Evolutionary conservation across 352 stramenopile genomes (phyloP).

Genomic region (Globisporangium camurandrum): DNA sequence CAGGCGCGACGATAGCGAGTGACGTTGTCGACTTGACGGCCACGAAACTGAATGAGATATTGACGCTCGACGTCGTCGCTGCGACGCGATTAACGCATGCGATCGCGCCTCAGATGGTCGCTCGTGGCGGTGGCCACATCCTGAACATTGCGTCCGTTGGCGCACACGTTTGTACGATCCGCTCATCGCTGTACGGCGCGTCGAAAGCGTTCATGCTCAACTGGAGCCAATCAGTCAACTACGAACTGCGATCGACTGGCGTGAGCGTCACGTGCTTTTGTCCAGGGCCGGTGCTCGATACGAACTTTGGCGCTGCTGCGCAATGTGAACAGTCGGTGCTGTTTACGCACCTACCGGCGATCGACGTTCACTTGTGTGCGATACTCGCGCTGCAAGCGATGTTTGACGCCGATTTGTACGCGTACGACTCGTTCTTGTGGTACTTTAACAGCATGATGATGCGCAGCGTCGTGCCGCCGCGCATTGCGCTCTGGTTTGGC

Average conservation of each 20-base stretch:
- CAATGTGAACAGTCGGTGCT: slow-evolving; percentile 35
- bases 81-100: slow-evolving; percentile 51
- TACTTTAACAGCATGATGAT: slow-evolving; percentile 23
- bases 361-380: slow-evolving; percentile 33
- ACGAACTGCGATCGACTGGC: slow-evolving; percentile 64
- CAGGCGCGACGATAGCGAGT: slow-evolving; percentile 29
- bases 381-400: slow-evolving; percentile 35
- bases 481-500: slow-evolving; percentile 26
- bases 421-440: slow-evolving; percentile 47
- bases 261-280: slow-evolving; percentile 78
- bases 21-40: slow-evolving; percentile 33
- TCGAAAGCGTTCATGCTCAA: slow-evolving; percentile 69
- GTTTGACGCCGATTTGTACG: slow-evolving; percentile 33
- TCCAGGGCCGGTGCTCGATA: slow-evolving; percentile 53
- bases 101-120: slow-evolving; percentile 68
- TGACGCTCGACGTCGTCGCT: slow-evolving; percentile 62
- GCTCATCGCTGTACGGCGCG: slow-evolving; percentile 55
- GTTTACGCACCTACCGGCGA: slow-evolving; percentile 27
- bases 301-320: slow-evolving; percentile 56
- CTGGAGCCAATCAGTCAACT: slow-evolving; percentile 76
- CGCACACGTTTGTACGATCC: slow-evolving; percentile 36
- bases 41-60: slow-evolving; percentile 42
- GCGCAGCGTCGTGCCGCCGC: slow-evolving; percentile 26
- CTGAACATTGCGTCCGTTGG: slow-evolving; percentile 77
- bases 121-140: slow-evolving; percentile 55